A percentile compares a stretch with the other conserved stretches of the same genome.
phyloP scores from a whole-genome alignment of 78 protist species.

The Dictyostelium intermedium region DNA sequence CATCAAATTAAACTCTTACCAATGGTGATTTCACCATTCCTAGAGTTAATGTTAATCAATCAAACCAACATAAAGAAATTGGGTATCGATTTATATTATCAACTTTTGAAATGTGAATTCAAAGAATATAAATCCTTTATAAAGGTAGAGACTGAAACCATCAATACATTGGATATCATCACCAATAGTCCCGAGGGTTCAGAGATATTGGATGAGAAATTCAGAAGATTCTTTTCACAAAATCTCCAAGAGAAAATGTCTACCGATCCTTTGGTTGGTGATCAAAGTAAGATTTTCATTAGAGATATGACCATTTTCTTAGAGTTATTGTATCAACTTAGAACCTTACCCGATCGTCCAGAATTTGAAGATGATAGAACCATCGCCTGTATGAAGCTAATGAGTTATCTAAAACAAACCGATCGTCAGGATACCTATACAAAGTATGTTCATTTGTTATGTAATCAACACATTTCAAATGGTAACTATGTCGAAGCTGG shows the following conservation, averaged over 20 bases:
- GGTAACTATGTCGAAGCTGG: slow-evolving; percentile 84
- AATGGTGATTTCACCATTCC: slow-evolving; percentile 68
- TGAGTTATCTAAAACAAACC: slow-evolving; percentile 78
- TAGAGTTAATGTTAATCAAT: slow-evolving; percentile 70
- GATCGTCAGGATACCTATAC: slow-evolving; percentile 83
- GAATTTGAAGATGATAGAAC: slow-evolving; percentile 80
- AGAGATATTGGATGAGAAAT: slow-evolving; percentile 58
- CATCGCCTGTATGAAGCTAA: slow-evolving; percentile 77
- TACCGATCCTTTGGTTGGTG: slow-evolving; percentile 2
- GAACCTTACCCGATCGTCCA: slow-evolving; percentile 79
- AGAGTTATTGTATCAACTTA: slow-evolving; percentile 57
- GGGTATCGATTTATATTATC: slow-evolving; percentile 65
- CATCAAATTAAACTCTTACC: slow-evolving; percentile 71
- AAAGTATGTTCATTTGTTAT: slow-evolving; percentile 79
- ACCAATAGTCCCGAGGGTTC: slow-evolving; percentile 62
- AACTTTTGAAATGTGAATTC: slow-evolving; percentile 52
- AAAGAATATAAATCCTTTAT: slow-evolving; percentile 57
- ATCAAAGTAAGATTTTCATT: slow-evolving; percentile 33
- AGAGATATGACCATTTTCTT: slow-evolving; percentile 74
- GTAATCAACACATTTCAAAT: slow-evolving; percentile 74
- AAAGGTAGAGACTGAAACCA: slow-evolving; percentile 67
- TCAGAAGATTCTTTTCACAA: slow-evolving; percentile 43
- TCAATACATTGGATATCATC: slow-evolving; percentile 52
- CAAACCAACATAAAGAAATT: slow-evolving; percentile 40
- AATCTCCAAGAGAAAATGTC: slow-evolving; percentile 56